Evolutionary conservation across 2,329 filamentous ascomycete genomes (phyloP).

Genomic region (Exophiala alcalophila): DNA sequence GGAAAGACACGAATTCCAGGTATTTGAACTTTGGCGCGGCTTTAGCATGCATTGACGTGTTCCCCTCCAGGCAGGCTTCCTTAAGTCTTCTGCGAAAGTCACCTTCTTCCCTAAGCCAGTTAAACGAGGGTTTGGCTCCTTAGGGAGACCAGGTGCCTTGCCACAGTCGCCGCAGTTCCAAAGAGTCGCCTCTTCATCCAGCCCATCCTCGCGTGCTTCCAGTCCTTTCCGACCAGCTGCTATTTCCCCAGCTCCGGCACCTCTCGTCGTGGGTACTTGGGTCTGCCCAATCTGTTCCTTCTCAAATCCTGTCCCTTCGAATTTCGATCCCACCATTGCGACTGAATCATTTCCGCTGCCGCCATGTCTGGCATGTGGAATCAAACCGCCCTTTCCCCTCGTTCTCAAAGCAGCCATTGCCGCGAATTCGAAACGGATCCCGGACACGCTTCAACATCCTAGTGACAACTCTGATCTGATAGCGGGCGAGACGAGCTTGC

Average conservation of each 20-base stretch:
- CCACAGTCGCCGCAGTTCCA: constrained; percentile 28
- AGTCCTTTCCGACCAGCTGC: constrained; percentile 36
- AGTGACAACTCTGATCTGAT: too few relatives aligned
- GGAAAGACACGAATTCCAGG: constrained; percentile 86
- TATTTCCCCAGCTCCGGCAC: constrained; percentile 38
- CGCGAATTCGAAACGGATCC: constrained; percentile 57
- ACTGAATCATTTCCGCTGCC: constrained; percentile 76
- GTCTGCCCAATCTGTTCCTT: constrained; percentile 95
- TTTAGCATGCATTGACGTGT: neutral
- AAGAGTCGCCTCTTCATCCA: constrained; percentile 31
- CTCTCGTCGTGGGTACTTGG: constrained; percentile 66
- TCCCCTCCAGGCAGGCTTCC: constrained; percentile 68
- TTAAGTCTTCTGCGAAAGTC: constrained; percentile 93
- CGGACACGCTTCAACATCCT: constrained; percentile 1
- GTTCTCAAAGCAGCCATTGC: constrained; percentile 83
- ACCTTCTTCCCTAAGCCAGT: constrained; percentile 79
- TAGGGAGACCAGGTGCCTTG: constrained; percentile 47
- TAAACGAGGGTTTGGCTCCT: constrained; percentile 61
- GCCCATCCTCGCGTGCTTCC: constrained; percentile 33
- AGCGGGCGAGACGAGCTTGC: neutral
- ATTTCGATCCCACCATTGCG: constrained; percentile 82
- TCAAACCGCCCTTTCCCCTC: constrained; percentile 79
- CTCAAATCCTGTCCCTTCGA: constrained; percentile 86
- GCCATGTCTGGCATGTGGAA: constrained; percentile 88
- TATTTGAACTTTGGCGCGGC: constrained; percentile 43